Evolutionary conservation across 2,329 filamentous ascomycete species (phyloP).

Genomic region (Colletotrichum sansevieriae): DNA sequence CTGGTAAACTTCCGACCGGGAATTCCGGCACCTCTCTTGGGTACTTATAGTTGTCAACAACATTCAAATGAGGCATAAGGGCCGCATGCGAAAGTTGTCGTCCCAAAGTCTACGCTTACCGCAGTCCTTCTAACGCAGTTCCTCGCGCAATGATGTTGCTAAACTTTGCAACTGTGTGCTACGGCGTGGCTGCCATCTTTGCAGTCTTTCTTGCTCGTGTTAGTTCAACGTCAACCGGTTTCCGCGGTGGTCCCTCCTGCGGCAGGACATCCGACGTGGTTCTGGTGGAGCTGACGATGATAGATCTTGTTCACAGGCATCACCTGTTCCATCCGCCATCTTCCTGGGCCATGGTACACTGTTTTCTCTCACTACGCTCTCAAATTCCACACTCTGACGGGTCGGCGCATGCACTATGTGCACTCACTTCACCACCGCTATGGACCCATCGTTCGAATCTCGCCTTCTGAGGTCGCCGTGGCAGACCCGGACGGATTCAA

Average conservation of each 20-base stretch:
- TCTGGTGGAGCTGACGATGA: rapidly evolving
- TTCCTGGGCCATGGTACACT: constrained; percentile 26
- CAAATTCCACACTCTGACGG: constrained; percentile 47
- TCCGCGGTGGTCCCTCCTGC: too few relatives aligned
- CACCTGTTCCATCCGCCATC: not conserved
- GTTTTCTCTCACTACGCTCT: constrained; percentile 13
- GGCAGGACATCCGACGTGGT: too few relatives aligned
- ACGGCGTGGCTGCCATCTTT: constrained; percentile 5
- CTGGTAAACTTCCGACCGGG: not conserved
- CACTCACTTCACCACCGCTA: constrained; percentile 67
- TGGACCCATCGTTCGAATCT: constrained; percentile 47
- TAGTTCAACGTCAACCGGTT: not conserved
- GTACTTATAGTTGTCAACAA: not conserved
- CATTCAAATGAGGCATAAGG: constrained; percentile 3
- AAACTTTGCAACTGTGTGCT: not conserved
- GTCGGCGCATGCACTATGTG: constrained; percentile 59
- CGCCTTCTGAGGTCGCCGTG: constrained; percentile 45
- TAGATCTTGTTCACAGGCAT: constrained; percentile 34
- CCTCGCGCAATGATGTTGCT: not conserved
- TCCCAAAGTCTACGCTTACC: not conserved
- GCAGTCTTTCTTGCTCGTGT: constrained; percentile 8
- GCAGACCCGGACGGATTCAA: constrained; percentile 44
- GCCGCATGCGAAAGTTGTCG: not conserved
- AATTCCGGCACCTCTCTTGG: not conserved
- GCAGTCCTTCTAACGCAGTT: not conserved